Evolutionary conservation across 202 grass and related monocot genomes (phyloP).

Genomic region (Panicum virgatum): DNA sequence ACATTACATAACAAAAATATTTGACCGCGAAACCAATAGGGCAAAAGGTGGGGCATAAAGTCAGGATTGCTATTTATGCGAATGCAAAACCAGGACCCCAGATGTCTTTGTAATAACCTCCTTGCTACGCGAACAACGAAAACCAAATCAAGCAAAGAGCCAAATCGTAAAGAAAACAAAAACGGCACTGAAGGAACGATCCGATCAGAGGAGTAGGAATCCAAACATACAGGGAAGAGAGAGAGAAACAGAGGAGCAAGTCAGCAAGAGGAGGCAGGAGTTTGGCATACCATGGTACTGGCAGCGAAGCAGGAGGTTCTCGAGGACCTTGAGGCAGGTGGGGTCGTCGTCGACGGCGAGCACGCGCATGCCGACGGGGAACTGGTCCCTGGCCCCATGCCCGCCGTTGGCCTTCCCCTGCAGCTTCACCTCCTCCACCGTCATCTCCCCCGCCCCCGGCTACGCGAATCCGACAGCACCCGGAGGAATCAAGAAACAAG

Average conservation of each 20-base stretch:
- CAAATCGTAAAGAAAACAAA: too few species aligned
- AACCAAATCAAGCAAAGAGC: slow-evolving; percentile 25
- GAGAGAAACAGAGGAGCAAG: background rate
- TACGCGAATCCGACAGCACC: background rate
- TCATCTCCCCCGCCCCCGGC: slow-evolving; percentile 42
- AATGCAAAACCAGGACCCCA: slow-evolving; percentile 19
- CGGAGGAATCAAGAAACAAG: slow-evolving; percentile 11
- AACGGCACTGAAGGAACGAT: background rate
- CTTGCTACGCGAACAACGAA: background rate
- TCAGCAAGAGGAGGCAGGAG: too few species aligned
- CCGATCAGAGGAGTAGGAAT: background rate
- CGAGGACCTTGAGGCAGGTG: slow-evolving; percentile 75
- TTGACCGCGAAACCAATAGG: background rate
- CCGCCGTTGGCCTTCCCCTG: slow-evolving; percentile 22
- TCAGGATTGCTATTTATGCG: background rate
- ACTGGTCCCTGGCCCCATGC: slow-evolving; percentile 51
- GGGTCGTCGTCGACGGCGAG: slow-evolving; percentile 86
- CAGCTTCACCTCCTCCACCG: slow-evolving; percentile 43
- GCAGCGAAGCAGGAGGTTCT: slow-evolving; percentile 59
- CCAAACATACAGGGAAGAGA: background rate
- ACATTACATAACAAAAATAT: slow-evolving; percentile 21
- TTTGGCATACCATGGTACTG: slow-evolving; percentile 65
- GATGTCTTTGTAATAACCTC: background rate
- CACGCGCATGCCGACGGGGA: slow-evolving; percentile 81
- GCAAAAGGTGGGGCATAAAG: background rate